Percentiles rank a stretch among this genome's conserved stretches.
Evolutionary conservation across 345 rosid genomes (phyloP).

Genomic region (Erysimum cheiranthoides): DNA sequence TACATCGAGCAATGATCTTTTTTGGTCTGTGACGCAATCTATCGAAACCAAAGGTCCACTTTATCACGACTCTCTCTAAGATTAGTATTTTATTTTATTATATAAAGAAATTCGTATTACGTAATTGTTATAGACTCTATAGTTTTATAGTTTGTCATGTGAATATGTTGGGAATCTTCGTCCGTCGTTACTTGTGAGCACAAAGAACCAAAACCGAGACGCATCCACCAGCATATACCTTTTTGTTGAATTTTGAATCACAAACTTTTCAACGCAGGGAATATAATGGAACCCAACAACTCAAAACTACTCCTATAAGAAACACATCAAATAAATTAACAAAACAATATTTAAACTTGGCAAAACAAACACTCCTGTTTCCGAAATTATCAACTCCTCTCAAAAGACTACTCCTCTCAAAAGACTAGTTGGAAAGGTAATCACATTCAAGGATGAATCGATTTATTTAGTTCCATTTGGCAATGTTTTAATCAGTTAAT

Average conservation of each 20-base stretch:
- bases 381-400: background rate
- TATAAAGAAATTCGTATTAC: background rate
- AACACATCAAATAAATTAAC: background rate
- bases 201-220: conserved; percentile 29
- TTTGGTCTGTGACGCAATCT: conserved; percentile 13
- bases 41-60: conserved; percentile 17
- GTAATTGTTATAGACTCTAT: background rate
- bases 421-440: background rate
- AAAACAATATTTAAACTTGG: background rate
- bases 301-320: background rate
- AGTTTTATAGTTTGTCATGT: conserved; percentile 6
- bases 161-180: conserved; percentile 31
- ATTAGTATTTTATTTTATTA: background rate
- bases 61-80: conserved; percentile 6
- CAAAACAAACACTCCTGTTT: background rate
- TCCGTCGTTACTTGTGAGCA: conserved; percentile 35
- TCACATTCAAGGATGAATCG: background rate
- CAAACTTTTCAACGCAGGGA: conserved; percentile 24
- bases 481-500: background rate
- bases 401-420: background rate
- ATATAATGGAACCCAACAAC: conserved; percentile 31
- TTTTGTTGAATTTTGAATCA: background rate
- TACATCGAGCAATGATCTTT: background rate
- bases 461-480: background rate
- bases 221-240: conserved; percentile 34